Evolutionary conservation across 108 stramenopile genomes (phyloP), one percentile per base, ranked within the genome.

Genomic region (Cyclotella distinguenda): DNA sequence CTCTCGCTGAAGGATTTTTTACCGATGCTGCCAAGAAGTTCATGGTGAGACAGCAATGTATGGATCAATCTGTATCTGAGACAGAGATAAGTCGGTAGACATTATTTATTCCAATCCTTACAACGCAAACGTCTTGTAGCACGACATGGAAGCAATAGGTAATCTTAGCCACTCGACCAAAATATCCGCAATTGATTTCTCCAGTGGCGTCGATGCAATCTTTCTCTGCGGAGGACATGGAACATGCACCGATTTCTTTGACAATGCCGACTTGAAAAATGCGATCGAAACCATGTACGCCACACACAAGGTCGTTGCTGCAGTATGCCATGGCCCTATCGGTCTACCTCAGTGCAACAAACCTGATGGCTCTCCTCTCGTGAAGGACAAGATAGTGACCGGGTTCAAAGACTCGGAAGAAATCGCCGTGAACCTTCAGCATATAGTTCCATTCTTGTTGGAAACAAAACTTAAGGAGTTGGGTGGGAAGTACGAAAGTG

Each of bases 321-420:
- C 83, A 7, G 88, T 79, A 23, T 93, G 91, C 60, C 91, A 93
- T 65, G 91, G 91, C 16, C 86, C 86, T 34, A 88, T 77, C 43
- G 72, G 79, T 10, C 68, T 93, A 21, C 70, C 72, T 32, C 78
- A 89, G 43, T 89, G 87, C 67, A 47, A 50, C 32, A 79, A 83
- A 58, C 53, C 76, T 8, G 86, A 84, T 62, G 84, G 82, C 34
- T 78, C 77, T 25, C 85, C 86, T 7, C 59, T 93, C 18, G 86
- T 93, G 27, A 45, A 64, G 16, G 91, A 79, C 9, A 71, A 74
- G 64, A 68, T 65, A 7, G 88, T 93, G 15, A 84, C 88, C 18
- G 91, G 83, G 11, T 93, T 93, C 62, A 66, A 85, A 42, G 78
- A 93, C 64, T 60, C 84, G 1, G 91, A 93, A 70, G 91, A 93